Percentiles rank a stretch among this genome's conserved stretches.
These are phyloP conservation scores for Fusarium annulatum DNA, from an alignment of 2,329 filamentous ascomycete species.

Conservation along the genomic window DNA sequence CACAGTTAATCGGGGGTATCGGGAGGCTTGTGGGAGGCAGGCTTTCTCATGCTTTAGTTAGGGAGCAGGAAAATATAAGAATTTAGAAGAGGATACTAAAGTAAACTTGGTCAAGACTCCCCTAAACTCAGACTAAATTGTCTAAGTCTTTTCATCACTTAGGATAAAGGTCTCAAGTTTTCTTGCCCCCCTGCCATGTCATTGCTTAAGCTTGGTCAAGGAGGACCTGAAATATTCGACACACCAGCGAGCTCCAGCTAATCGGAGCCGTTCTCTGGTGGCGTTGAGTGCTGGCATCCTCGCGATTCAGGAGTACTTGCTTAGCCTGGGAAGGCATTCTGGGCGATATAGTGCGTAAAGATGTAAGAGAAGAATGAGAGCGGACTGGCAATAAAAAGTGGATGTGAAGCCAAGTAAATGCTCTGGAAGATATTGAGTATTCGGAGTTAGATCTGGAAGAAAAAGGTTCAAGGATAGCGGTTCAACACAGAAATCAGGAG, in stretches of 20 bases:
- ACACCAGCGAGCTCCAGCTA: background rate
- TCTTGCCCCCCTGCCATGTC: background rate
- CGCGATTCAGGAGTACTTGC: background rate
- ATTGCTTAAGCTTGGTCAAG: background rate
- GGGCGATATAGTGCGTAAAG: background rate
- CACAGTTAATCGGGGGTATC: background rate
- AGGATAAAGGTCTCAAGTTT: too few species aligned
- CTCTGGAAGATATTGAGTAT: background rate
- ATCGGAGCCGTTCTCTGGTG: background rate
- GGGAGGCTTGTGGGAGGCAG: background rate
- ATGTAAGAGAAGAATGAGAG: background rate
- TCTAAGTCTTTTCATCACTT: too few species aligned
- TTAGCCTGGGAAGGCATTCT: background rate
- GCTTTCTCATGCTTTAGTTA: background rate
- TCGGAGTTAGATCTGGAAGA: background rate
- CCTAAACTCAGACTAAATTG: too few species aligned
- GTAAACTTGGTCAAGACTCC: too few species aligned
- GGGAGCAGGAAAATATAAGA: too few species aligned
- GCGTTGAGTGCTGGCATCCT: background rate
- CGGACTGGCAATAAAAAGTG: background rate
- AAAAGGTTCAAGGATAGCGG: background rate
- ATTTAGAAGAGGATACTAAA: too few species aligned
- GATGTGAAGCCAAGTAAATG: background rate
- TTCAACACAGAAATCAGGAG: background rate
- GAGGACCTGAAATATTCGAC: background rate